Conservation (phyloP, 2,329 filamentous ascomycete genomes). For the Colletotrichum liriopes region DNA sequence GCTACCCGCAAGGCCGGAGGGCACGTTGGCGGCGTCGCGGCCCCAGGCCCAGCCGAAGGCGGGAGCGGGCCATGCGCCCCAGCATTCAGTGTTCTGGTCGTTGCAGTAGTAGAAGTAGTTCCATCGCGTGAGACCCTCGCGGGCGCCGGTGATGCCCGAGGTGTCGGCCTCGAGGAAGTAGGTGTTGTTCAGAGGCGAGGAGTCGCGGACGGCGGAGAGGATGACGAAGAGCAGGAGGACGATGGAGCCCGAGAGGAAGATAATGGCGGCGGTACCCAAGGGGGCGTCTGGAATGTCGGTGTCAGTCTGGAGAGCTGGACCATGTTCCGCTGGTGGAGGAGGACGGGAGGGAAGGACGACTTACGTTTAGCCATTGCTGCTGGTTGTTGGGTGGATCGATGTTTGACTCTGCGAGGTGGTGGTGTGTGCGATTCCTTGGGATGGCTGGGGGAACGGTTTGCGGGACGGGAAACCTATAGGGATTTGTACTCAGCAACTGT, state of each 20-base stretch:
- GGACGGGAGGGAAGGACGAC: slow-evolving; percentile 3
- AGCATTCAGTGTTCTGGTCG: slow-evolving; percentile 75
- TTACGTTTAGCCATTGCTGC: slow-evolving; percentile 34
- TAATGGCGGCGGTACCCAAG: slow-evolving; percentile 60
- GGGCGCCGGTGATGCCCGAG: slow-evolving; percentile 77
- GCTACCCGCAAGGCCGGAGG: slow-evolving; percentile 62
- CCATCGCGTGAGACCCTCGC: slow-evolving; percentile 79
- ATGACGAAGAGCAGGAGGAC: slow-evolving; percentile 73
- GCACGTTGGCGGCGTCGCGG: slow-evolving; percentile 60
- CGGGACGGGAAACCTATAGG: slow-evolving; percentile 8
- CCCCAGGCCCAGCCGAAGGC: slow-evolving; percentile 82
- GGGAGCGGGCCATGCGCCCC: slow-evolving; percentile 72
- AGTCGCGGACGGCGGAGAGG: slow-evolving; percentile 66
- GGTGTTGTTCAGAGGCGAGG: slow-evolving; percentile 77
- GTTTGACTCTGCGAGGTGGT: not conserved
- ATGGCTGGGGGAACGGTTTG: slow-evolving; percentile 24
- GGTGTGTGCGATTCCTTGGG: slow-evolving; percentile 15
- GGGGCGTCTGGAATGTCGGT: slow-evolving; percentile 55
- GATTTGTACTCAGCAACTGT: slow-evolving; percentile 34
- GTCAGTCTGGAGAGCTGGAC: slow-evolving; percentile 4
- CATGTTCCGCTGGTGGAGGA: not conserved
- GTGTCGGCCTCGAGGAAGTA: slow-evolving; percentile 92
- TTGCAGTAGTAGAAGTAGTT: slow-evolving; percentile 91
- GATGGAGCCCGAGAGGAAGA: slow-evolving; percentile 67
- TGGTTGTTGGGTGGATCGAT: not conserved